phyloP scores from a whole-genome alignment of 106 monocot genomes.

The Hemerocallis citrina region DNA sequence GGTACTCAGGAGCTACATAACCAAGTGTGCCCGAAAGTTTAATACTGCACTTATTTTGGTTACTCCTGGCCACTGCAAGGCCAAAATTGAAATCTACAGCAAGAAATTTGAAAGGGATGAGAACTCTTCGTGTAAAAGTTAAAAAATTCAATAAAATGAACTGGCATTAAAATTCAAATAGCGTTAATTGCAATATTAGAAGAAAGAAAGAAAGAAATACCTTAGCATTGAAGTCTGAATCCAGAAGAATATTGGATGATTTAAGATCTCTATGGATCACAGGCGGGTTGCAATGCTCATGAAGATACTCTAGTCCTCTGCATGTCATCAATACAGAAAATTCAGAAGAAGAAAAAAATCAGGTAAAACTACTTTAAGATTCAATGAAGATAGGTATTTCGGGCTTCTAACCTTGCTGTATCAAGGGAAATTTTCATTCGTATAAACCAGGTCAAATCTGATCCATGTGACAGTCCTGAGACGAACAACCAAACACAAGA shows the following conservation, averaged over 20 bases:
- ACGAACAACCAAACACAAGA: slow-evolving; percentile 5
- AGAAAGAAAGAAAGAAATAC: slow-evolving; percentile 8
- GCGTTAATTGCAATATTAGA: not conserved
- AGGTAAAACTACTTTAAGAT: not conserved
- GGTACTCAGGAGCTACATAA: slow-evolving; percentile 81
- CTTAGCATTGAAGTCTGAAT: slow-evolving; percentile 86
- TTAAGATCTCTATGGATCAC: slow-evolving; percentile 94
- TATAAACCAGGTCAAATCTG: slow-evolving; percentile 72
- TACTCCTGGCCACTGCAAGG: slow-evolving; percentile 56
- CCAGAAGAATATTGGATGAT: slow-evolving; percentile 92
- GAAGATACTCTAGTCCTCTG: slow-evolving; percentile 94
- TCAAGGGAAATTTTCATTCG: slow-evolving; percentile 98
- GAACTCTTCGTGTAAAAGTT: not conserved
- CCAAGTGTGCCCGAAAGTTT: slow-evolving; percentile 84
- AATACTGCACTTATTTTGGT: slow-evolving; percentile 41
- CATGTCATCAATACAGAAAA: slow-evolving; percentile 1
- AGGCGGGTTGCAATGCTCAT: slow-evolving; percentile 73
- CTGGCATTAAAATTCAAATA: too few species aligned
- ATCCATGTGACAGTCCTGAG: slow-evolving; percentile 67
- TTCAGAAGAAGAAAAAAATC: not conserved
- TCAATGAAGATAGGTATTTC: not conserved
- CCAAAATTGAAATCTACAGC: slow-evolving; percentile 87
- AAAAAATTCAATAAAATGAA: too few species aligned
- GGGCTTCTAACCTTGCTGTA: slow-evolving; percentile 53
- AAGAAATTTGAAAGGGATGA: not conserved